Base-by-base conservation (phyloP, 306 rosid species). In the Prunus dulcis region DNA sequence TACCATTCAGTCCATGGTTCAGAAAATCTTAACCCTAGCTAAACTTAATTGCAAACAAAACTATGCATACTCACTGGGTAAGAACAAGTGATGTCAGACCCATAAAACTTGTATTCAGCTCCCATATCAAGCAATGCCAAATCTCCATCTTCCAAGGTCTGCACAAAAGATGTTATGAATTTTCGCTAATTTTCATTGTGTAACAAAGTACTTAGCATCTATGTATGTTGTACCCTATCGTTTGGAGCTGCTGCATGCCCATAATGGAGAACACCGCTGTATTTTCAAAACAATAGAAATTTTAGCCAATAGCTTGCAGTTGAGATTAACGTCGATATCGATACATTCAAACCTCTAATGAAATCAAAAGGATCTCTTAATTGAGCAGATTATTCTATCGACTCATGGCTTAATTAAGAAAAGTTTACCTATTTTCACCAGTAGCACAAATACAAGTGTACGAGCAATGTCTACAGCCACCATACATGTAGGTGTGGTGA, bases 231-330 rank as follows among this genome's bases (percentile, higher is more conserved):
- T 86, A 90, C 93, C 92, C 86, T 87, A 82, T 93, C 97, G 84
- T 93, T 93, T 73, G 98, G 97, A 88, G 98, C 96, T 72, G 90
- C 97, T 50, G 97, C 92, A 87, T 93, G 96, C 69, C 98, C 97
- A 46, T 93, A 91, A 86, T 90, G 98, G 74, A 93, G 98, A 78
- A 91, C 93, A 41, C 96, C 85, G 81, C 97, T 93, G 96, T 81
- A 78, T 80, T 76, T 78, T 45, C 73, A 75, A 81, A 79, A 82
- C 68, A 65, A 14, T 41, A 75, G 15, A 13, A 68, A 28, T 3
- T 50, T 76, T 78, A 86, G 80, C 60, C 67, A 76, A 60, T 27
- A 72, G 32, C 30, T 73, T 57, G 57, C 30, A 79, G 47, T 73
- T 69, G 78, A 79, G 53, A 32, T 38, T 56, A 18, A 52, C 2